Base-by-base conservation (phyloP, 2,329 filamentous ascomycete species). In the Penicillium sp. region DNA sequence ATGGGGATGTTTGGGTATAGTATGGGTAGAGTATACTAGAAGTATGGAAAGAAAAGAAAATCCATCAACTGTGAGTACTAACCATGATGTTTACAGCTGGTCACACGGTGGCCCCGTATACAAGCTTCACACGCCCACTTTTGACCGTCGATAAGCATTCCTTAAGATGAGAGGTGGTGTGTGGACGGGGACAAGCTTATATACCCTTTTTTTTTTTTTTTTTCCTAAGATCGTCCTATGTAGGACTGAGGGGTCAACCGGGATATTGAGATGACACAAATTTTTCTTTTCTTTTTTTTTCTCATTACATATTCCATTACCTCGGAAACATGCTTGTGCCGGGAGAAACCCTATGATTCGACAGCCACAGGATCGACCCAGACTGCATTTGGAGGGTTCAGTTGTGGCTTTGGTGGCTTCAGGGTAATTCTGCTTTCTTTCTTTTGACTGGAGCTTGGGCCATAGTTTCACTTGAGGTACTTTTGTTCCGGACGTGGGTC, bases 51-150 rank as follows among this genome's bases (percentile, higher is more conserved):
- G 13, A 31, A 18, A 20, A 6, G 3, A 5, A 3, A 5, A 16
- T 24, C 24, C 24, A 10, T 2, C n/a, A n/a, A n/a, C n/a, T 18
- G 26, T 1, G 0, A 32, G n/a, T 62, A 82, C 88, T 82, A 83
- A 96, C 92, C 90, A 76, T 86, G 83, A 78, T 97, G 93, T 77
- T 92, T 91, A 81, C 93, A 97, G 72, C 92, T 96, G 84, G 92
- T 96, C 72, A 97, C 93, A 74, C 93, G 89, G 79, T 97, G 93
- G 69, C 93, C 93, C 77, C 93, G 89, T 73, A 97, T 91, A 79
- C 93, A 97, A 78, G 92, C 92, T 79, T 95, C 89, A 81, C 93
- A 97, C 75, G 93, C 93, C 81, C 85, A 97, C 82, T 97, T 97
- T 80, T 96, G 90, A 75, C 92, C 92, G 82, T 96, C 87, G 78